Percentiles rank a stretch among this genome's conserved stretches.
Conservation (phyloP, 495 filamentous ascomycete genomes). For the Tuber magnatum region DNA sequence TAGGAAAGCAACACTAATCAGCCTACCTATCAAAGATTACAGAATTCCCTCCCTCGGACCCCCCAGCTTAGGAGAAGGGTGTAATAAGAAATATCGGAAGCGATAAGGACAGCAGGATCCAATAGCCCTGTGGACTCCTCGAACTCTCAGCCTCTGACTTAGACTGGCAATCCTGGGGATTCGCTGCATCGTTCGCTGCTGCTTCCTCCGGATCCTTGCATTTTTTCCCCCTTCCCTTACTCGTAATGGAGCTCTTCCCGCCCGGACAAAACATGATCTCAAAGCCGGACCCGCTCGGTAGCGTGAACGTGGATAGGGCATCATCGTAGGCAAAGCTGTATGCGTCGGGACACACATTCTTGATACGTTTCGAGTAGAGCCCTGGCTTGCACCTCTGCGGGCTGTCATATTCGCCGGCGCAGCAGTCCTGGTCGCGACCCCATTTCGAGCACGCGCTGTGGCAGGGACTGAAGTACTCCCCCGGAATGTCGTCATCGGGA, state of each 20-base stretch:
- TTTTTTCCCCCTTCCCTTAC: slow-evolving; percentile 48
- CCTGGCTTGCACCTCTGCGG: slow-evolving; percentile 55
- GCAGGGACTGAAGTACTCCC: slow-evolving; percentile 67
- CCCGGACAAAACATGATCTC: slow-evolving; percentile 68
- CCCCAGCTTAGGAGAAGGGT: neutral
- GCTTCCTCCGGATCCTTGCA: slow-evolving; percentile 45
- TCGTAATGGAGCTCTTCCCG: slow-evolving; percentile 56
- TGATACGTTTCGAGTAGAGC: slow-evolving; percentile 57
- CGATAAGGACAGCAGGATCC: neutral
- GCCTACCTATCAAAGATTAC: neutral
- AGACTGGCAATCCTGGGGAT: neutral
- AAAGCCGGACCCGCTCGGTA: slow-evolving; percentile 64
- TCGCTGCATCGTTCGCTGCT: neutral
- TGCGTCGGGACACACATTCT: slow-evolving; percentile 70
- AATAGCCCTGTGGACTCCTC: neutral
- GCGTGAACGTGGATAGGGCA: slow-evolving; percentile 64
- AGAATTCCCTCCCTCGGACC: neutral
- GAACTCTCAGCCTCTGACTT: neutral
- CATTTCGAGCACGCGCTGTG: slow-evolving; percentile 60
- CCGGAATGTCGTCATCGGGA: slow-evolving; percentile 56
- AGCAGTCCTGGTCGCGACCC: slow-evolving; percentile 57
- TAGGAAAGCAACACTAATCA: neutral
- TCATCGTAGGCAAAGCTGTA: slow-evolving; percentile 78
- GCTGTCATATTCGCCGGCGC: slow-evolving; percentile 55
- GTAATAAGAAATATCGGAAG: neutral